Evolutionary conservation across 1,284 basidiomycete species (phyloP).

Genomic region (Ganoderma meredithae): DNA sequence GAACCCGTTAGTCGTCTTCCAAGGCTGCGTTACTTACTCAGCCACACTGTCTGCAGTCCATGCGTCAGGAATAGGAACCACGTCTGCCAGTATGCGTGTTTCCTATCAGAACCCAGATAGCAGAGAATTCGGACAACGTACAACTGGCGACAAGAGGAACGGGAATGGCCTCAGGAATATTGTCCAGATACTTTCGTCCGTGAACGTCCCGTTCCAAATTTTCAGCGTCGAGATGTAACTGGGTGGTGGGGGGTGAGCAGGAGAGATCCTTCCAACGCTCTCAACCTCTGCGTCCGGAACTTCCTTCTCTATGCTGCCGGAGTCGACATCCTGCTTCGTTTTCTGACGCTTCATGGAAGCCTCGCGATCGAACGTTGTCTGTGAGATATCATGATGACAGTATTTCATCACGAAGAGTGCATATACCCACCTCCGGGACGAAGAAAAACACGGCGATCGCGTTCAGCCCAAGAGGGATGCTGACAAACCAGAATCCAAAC

Average conservation of each 20-base stretch:
- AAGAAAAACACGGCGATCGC: constrained; percentile 49
- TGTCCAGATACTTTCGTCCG: constrained; percentile 43
- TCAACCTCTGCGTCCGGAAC: constrained; percentile 15
- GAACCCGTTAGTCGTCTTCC: neutral
- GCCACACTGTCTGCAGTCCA: constrained; percentile 52
- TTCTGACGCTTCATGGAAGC: neutral
- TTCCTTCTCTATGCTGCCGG: constrained; percentile 40
- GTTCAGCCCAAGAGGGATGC: constrained; percentile 47
- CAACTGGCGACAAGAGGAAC: constrained; percentile 50
- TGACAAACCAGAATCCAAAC: constrained; percentile 53
- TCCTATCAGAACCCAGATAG: no score
- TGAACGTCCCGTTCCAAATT: constrained; percentile 43
- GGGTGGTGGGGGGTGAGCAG: constrained; percentile 20
- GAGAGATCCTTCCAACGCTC: constrained; percentile 13
- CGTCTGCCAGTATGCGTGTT: no score
- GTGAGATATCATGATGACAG: constrained; percentile 9
- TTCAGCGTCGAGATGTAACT: constrained; percentile 38
- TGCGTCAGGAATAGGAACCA: constrained; percentile 47
- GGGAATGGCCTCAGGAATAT: constrained; percentile 49
- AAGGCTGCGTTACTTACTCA: constrained; percentile 41
- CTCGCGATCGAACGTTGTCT: constrained; percentile 43
- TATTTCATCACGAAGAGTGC: neutral
- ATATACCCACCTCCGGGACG: constrained; percentile 47
- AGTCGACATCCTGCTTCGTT: constrained; percentile 34
- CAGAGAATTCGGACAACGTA: no score